These are phyloP conservation scores for Verbascum thapsus DNA, from an alignment of 257 asterid species.

Conservation along the genomic window DNA sequence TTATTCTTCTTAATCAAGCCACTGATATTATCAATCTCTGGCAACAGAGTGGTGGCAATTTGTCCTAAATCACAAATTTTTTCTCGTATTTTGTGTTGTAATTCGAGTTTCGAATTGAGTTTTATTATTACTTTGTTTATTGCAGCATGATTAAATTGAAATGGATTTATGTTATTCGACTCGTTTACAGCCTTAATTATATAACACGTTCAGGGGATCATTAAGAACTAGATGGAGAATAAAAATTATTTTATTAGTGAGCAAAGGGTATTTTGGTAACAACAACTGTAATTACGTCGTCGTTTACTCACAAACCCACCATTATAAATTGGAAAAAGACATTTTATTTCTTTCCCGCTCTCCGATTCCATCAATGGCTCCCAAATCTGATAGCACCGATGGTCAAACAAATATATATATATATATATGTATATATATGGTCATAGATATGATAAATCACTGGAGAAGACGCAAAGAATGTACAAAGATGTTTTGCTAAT, in stretches of 20 bases:
- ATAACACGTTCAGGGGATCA: too few species aligned
- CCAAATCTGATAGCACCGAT: constrained; percentile 81
- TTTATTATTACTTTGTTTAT: not conserved
- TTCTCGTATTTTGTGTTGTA: constrained; percentile 4
- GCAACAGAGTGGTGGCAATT: constrained; percentile 65
- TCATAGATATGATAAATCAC: constrained; percentile 55
- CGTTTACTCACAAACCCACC: constrained; percentile 18
- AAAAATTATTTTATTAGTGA: too few species aligned
- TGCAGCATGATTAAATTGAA: too few species aligned
- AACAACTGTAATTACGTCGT: constrained; percentile 9
- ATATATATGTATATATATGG: not conserved
- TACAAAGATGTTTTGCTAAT: constrained; percentile 55
- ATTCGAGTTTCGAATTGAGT: constrained; percentile 23
- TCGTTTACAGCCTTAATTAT: too few species aligned
- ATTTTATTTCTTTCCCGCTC: too few species aligned
- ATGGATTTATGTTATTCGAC: too few species aligned
- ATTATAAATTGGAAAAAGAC: constrained; percentile 16
- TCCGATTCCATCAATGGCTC: constrained; percentile 61
- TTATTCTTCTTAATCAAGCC: constrained; percentile 61
- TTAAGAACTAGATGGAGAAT: too few species aligned
- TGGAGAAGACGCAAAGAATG: constrained; percentile 96
- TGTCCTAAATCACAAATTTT: constrained; percentile 33
- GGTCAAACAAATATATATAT: constrained; percentile 39
- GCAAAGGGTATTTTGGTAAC: too few species aligned
- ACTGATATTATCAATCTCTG: constrained; percentile 68